phyloP scores from a whole-genome alignment of 2,329 filamentous ascomycete genomes.

The Elsinoe arachidis region DNA sequence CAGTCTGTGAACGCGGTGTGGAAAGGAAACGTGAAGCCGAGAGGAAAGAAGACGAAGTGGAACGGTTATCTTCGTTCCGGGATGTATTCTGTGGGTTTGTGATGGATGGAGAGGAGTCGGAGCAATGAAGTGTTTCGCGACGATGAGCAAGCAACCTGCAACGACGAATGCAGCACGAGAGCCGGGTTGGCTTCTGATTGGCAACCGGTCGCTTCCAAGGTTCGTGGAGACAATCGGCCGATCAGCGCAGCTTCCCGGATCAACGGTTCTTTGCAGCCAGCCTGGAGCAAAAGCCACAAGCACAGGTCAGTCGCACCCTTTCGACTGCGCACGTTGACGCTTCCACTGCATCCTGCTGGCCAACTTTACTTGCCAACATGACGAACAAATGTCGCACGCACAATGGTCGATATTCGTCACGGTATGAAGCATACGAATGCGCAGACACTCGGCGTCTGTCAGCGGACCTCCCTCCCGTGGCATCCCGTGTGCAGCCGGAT shows the following conservation, averaged over 20 bases:
- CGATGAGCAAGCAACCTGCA: conserved; percentile 6
- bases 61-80: conserved; percentile 4
- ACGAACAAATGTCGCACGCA: not conserved
- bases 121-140: conserved; percentile 4
- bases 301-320: not conserved
- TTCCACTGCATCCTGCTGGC: not conserved
- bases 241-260: conserved; percentile 4
- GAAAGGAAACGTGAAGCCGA: conserved; percentile 3
- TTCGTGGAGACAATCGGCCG: conserved; percentile 2
- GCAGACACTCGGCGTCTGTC: not conserved
- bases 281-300: too few relatives aligned
- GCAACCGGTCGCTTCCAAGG: not conserved
- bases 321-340: conserved; percentile 1
- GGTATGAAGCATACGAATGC: not conserved
- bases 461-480: not conserved
- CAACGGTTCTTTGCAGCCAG: not conserved
- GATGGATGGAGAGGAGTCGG: not conserved
- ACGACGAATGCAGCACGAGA: not conserved
- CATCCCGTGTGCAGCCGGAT: conserved; percentile 5
- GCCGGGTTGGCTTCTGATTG: not conserved
- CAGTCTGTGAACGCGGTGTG: not conserved
- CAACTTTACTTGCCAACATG: not conserved
- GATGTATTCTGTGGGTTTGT: conserved; percentile 1
- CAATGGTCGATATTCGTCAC: not conserved
- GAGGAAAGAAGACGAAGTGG: not conserved